Evolutionary conservation across 768 basidiomycete species (phyloP), one percentile per base, ranked within the genome.

Genomic region (Cantharellus anzutake): DNA sequence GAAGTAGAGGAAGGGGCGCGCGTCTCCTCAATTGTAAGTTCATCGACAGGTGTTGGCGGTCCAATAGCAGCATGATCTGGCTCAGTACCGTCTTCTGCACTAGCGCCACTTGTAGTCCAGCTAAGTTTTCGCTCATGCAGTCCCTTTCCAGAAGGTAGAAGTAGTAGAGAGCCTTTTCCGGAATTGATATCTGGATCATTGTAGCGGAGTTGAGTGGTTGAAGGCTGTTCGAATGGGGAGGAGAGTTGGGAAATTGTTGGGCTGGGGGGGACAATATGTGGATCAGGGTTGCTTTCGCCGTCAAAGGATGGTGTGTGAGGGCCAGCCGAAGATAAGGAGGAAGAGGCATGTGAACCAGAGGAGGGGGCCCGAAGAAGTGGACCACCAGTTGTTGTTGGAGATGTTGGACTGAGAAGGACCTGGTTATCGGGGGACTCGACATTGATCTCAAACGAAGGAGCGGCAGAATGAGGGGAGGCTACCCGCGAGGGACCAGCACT

Each of bases 41-140:
- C 44, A 1, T 48, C 44, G 7, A 37, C 38, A 7, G 52, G 11
- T 11, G 52, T 37, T 11, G 35, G 44, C 5, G 60, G 34, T 7
- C 4, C 4, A 5, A 55, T 5, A 7, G 2, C 11, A 16, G 5
- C 42, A n/a, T 60, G 60, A 41, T 61, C 60, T 1, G 60, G 60
- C n/a, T 61, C 60, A 5, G 60, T 61, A 29, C 20, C 20, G 39
- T 48, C 60, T n/a, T 60, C 60, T 37, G 42, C 48, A 37, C 60
- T 60, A 7, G 11, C 59, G n/a, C 38, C 53, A 50, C 34, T 60
- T 11, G 60, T 14, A 37, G 14, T 55, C 7, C 7, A 55, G 52
- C 52, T 55, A 11, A 37, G 52, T 37, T 11, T 55, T 37, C 52
- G 52, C 11, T 7, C 11, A 37, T 55, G 52, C 35, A 7, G 7